Percentiles rank a stretch among this genome's conserved stretches.
Conservation (phyloP, 768 basidiomycete genomes). For the Austroboletus eburneus region DNA sequence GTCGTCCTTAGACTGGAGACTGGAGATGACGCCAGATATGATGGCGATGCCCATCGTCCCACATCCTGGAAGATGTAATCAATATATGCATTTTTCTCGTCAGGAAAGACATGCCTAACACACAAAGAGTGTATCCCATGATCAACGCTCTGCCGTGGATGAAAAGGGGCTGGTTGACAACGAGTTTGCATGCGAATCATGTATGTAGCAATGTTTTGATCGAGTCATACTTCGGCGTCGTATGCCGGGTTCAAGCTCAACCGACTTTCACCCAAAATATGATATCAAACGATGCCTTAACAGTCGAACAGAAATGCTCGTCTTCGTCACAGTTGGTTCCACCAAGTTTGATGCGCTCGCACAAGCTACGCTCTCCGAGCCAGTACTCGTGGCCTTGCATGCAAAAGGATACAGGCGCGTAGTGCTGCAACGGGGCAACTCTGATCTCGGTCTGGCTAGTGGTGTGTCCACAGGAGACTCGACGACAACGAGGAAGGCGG, state of each 20-base stretch:
- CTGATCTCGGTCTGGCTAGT: slow-evolving; percentile 36
- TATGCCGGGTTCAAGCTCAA: not conserved
- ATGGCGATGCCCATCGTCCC: slow-evolving; percentile 98
- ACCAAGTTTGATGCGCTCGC: slow-evolving; percentile 81
- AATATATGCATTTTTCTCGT: slow-evolving; percentile 8
- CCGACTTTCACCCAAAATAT: not conserved
- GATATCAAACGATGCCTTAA: not conserved
- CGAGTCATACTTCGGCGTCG: slow-evolving; percentile 15
- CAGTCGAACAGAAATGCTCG: slow-evolving; percentile 22
- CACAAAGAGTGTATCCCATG: slow-evolving; percentile 93
- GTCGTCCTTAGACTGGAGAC: slow-evolving; percentile 54
- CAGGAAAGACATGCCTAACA: slow-evolving; percentile 53
- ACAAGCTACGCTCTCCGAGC: slow-evolving; percentile 49
- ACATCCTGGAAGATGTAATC: slow-evolving; percentile 58
- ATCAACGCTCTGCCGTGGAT: not conserved
- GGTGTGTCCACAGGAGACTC: slow-evolving; percentile 11
- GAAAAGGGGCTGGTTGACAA: too few relatives aligned
- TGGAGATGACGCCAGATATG: slow-evolving; percentile 86
- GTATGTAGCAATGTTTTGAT: too few relatives aligned
- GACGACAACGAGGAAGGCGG: slow-evolving; percentile 27
- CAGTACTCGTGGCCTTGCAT: slow-evolving; percentile 53
- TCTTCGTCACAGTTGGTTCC: slow-evolving; percentile 87
- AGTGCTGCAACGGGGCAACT: slow-evolving; percentile 78
- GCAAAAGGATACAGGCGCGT: slow-evolving; percentile 55
- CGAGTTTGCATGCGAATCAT: too few relatives aligned